These are phyloP conservation scores for Aspergillus calidoustus DNA, from an alignment of 2,329 filamentous ascomycete genomes.

Conservation along the genomic window DNA sequence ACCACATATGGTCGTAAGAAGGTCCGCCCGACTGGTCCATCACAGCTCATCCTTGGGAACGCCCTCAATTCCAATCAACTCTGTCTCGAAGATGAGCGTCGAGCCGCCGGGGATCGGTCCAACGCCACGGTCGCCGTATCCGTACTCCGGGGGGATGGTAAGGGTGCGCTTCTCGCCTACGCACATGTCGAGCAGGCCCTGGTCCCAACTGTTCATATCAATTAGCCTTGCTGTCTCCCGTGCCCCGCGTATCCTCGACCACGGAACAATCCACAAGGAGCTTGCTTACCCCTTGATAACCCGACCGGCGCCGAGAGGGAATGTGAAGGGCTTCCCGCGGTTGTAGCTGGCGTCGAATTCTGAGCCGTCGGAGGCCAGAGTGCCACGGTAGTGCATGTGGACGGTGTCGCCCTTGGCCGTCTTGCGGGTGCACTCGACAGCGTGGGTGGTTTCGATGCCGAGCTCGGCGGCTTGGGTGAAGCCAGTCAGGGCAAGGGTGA, in stretches of 20 bases:
- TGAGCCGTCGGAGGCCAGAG: conserved; percentile 71
- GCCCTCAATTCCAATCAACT: conserved; percentile 18
- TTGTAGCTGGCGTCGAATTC: conserved; percentile 88
- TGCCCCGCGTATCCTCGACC: neutral
- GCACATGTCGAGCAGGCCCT: conserved; percentile 91
- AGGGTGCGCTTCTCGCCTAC: conserved; percentile 89
- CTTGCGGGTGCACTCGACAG: conserved; percentile 79
- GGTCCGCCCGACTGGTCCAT: neutral
- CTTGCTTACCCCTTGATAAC: conserved; percentile 81
- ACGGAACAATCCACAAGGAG: neutral
- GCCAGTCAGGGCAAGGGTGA: conserved; percentile 47
- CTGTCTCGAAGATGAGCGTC: conserved; percentile 17
- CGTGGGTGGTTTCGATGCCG: conserved; percentile 75
- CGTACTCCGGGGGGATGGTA: conserved; percentile 85
- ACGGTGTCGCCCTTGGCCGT: conserved; percentile 76
- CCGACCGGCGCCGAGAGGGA: conserved; percentile 76
- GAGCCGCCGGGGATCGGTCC: conserved; percentile 83
- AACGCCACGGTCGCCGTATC: conserved; percentile 75
- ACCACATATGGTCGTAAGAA: neutral
- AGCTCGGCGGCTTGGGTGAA: conserved; percentile 60
- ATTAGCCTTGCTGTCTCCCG: neutral
- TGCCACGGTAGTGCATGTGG: conserved; percentile 87
- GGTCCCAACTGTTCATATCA: conserved; percentile 71
- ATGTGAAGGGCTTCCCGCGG: conserved; percentile 74
- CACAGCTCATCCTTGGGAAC: conserved; percentile 15